A percentile compares a stretch with the other conserved stretches of the same genome.
Conservation (phyloP, 345 rosid genomes). For the Moricandia moricandioides region DNA sequence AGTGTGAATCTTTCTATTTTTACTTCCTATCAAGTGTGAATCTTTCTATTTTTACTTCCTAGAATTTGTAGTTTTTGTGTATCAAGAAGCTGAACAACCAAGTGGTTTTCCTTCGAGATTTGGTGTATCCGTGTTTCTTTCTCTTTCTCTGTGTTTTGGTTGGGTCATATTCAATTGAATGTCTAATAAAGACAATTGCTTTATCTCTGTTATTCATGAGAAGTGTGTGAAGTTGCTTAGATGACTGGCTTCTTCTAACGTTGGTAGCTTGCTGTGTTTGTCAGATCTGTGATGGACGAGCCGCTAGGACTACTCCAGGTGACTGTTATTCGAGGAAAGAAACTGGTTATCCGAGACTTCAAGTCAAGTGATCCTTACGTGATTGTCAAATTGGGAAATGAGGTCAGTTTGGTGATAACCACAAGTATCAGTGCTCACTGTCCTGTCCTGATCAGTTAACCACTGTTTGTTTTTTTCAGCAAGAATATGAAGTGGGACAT, state of each 20-base stretch:
- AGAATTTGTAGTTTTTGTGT: not conserved
- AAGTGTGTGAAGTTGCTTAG: constrained; percentile 4
- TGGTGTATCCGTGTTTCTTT: not conserved
- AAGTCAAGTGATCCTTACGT: constrained; percentile 98
- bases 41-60: not conserved
- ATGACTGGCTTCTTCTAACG: constrained; percentile 5
- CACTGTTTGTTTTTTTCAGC: constrained; percentile 1
- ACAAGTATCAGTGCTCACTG: not conserved
- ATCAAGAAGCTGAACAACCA: constrained; percentile 8
- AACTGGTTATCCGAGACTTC: constrained; percentile 87
- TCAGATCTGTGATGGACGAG: constrained; percentile 55
- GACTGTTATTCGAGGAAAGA: constrained; percentile 72
- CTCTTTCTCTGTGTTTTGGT: not conserved
- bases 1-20: constrained; percentile 1
- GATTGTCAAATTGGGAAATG: constrained; percentile 73
- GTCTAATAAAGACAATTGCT: constrained; percentile 15
- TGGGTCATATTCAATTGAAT: not conserved
- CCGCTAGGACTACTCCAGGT: constrained; percentile 69
- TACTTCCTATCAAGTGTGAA: constrained; percentile 4
- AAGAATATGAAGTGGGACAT: not conserved
- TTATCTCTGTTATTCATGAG: not conserved
- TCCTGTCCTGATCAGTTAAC: not conserved
- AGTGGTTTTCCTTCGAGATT: not conserved
- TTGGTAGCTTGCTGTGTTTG: constrained; percentile 14
- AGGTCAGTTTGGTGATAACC: constrained; percentile 43